Base-by-base conservation (phyloP, 1,284 basidiomycete species). In the Rhodotorula sp. region DNA sequence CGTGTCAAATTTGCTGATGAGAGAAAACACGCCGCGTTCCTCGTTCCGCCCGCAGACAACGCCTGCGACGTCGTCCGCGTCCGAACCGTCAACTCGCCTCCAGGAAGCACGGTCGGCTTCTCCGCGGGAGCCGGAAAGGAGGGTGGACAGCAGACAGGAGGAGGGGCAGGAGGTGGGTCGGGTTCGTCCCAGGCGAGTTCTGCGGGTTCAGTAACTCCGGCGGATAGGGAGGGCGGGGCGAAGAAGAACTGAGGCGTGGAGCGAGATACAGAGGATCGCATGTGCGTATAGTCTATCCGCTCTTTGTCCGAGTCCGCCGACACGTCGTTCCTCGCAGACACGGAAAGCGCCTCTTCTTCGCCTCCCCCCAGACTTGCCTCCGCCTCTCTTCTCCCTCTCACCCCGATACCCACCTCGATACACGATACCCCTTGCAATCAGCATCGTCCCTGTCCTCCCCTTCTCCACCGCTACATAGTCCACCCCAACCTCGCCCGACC, bases 31-130 rank as follows among this genome's bases (percentile, higher is more conserved):
- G 34, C 34, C 34, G 6, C 6, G 34, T 34, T 10, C 34, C 34
- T 34, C 34, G 34, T 34, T 44, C 40, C 40, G 40, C 40, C 16
- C 40, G 40, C 40, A 44, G 40, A 68, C 59, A 61, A 63, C 52
- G 59, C 59, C 18, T 68, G 67, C 59, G 62, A 64, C 44, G 52
- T 59, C 31, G 58, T 68, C 16, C 50, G 67, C 62, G 62, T 68
- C 10, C 18, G 67, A 28, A 55, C 46, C 30, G 44, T 62, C 61
- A 55, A 54, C 28, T 62, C 61, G 30, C 61, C 61, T 22, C 53
- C 61, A 30, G 15, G 4, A 6, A 53, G 50, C 34, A 22, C 48
- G 26, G 26, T 51, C 51, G 10, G 13, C 3, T 40, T 22, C 28
- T 47, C 30, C 31, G 30, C 5, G 31, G 26, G 53, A 26, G 28